Base-by-base conservation (phyloP, 1,284 basidiomycete species). In the Pholiota adiposa region DNA sequence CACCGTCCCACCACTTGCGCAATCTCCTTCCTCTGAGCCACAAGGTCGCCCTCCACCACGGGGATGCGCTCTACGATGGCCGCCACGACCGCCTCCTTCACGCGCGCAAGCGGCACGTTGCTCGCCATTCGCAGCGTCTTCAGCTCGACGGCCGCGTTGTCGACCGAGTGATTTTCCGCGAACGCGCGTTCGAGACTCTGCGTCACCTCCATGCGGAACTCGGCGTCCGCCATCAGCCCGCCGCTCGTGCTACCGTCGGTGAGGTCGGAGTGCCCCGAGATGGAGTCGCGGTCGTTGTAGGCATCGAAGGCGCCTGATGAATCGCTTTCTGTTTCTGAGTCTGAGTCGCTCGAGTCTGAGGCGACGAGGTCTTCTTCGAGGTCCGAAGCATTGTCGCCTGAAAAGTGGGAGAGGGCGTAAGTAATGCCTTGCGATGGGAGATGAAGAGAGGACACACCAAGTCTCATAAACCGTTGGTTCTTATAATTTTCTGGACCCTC, bases 81-180 rank as follows among this genome's bases (percentile, higher is more conserved):
- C 18, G 81, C 82, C 33, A 96, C 81, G 27, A 95, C 93, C 14
- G 89, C 88, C 72, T 90, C 88, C 54, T 90, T 83, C 49, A 97
- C 94, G 62, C 86, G 83, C 18, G 81, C 80, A 25, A 95, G 82
- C 3, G 91, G 83, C 48, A 96, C 95, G 70, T 97, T 97, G 65
- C 88, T 91, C 43, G 94, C 93, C 95, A 97, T 97, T 49, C 95
- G 88, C 55, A 97, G 83, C 53, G 94, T 97, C 80, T 96, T 97
- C 66, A 97, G 83, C 72, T 97, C 94, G 66, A 97, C 93, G 0
- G 93, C 84, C 0, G 94, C 94, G 75, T 97, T 94, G 68, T 96
- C 94, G 54, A 96, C 86, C 4, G 90, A 92, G 76, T 97, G 95
- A 1, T 84, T 88, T 74, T 97, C 95, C n/a, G 87, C 81, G 72